A percentile compares a stretch with the other conserved stretches of the same genome.
phyloP scores from a whole-genome alignment of 1,139 yeast genomes.

The Candida glucosophila region DNA sequence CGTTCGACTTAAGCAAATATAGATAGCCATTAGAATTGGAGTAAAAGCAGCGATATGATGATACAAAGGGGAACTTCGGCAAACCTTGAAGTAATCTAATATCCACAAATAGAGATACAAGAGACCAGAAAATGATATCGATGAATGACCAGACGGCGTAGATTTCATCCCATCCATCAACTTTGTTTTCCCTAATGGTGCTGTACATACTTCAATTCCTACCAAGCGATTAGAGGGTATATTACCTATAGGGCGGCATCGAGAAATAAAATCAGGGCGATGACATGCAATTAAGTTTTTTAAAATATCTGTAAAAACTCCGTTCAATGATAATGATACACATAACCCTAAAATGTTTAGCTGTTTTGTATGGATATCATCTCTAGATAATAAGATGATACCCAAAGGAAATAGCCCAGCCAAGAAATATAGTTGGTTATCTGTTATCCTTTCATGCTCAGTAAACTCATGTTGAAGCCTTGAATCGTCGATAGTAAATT shows the following conservation, averaged over 20 bases:
- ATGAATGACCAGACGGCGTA: conserved; percentile 78
- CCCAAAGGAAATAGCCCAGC: conserved; percentile 15
- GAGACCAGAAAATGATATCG: conserved; percentile 59
- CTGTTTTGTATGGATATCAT: conserved; percentile 18
- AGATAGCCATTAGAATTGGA: conserved; percentile 29
- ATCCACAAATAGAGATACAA: conserved; percentile 59
- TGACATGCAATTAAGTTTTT: conserved; percentile 76
- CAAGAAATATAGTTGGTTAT: conserved; percentile 16
- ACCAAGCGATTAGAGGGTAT: conserved; percentile 31
- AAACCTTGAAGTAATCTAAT: conserved; percentile 38
- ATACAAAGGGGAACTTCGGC: conserved; percentile 8
- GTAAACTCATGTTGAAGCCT: conserved; percentile 40
- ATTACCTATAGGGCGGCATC: conserved; percentile 48
- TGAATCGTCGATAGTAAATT: conserved; percentile 25
- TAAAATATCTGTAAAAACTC: conserved; percentile 53
- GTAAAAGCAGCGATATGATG: conserved; percentile 8
- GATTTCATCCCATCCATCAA: conserved; percentile 67
- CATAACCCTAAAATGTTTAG: conserved; percentile 45
- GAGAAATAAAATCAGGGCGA: conserved; percentile 67
- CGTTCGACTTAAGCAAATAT: conserved; percentile 52
- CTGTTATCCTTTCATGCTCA: conserved; percentile 31
- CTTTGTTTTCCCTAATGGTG: conserved; percentile 41
- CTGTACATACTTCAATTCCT: conserved; percentile 25
- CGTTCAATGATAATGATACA: conserved; percentile 43
- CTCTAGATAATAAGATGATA: conserved; percentile 7